phyloP scores from a whole-genome alignment of 2,329 filamentous ascomycete genomes.

The Ophiocordyceps camponoti-rufipedis region DNA sequence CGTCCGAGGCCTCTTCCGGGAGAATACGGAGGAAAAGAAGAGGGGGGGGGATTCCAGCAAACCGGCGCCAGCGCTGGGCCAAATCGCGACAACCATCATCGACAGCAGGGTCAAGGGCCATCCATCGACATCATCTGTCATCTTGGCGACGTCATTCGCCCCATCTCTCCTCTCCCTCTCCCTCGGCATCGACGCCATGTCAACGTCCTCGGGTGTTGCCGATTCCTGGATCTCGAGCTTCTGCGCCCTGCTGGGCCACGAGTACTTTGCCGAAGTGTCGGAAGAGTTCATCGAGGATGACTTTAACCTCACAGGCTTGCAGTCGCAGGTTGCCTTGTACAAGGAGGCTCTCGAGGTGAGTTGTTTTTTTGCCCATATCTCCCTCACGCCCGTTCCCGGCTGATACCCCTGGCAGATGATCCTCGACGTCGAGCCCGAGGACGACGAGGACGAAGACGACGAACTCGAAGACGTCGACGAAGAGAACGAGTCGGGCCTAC shows the following conservation, averaged over 20 bases:
- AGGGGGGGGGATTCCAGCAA: background rate
- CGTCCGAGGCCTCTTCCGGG: background rate
- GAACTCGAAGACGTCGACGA: conserved; percentile 57
- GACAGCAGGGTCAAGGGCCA: no score
- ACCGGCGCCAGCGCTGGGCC: background rate
- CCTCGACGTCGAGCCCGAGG: conserved; percentile 90
- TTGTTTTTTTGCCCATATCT: background rate
- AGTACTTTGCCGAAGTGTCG: conserved; percentile 97
- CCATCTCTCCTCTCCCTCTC: background rate
- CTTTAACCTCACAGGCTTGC: conserved; percentile 92
- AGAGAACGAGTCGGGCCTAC: conserved; percentile 43
- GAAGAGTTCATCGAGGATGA: conserved; percentile 99
- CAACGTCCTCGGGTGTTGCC: conserved; percentile 39
- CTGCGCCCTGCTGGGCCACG: conserved; percentile 85
- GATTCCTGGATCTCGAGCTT: conserved; percentile 99
- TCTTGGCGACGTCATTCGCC: background rate
- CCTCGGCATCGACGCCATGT: conserved; percentile 24
- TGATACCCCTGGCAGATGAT: conserved; percentile 50
- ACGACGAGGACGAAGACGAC: conserved; percentile 74
- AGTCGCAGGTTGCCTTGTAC: conserved; percentile 94
- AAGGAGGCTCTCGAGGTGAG: conserved; percentile 83
- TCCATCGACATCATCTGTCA: background rate
- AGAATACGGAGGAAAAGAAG: background rate
- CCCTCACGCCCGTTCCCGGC: background rate
- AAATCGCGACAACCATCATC: background rate